Conservation (phyloP, 768 basidiomycete species). For the Hericium rajendrae region DNA sequence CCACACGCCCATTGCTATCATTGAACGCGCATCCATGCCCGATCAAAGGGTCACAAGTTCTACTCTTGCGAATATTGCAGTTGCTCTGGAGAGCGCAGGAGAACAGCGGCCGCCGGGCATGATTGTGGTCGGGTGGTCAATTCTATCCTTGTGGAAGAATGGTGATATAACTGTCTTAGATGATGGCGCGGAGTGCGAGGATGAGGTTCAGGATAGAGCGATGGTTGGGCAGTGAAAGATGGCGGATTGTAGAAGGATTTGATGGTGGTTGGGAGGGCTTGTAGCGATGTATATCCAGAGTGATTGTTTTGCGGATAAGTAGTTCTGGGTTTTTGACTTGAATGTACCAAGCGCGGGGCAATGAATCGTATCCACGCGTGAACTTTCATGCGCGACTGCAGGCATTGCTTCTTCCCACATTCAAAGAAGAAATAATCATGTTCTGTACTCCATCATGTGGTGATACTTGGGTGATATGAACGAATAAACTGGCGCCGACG, state of each 20-base stretch:
- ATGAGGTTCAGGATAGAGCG: conserved; percentile 37
- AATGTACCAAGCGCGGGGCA: neutral
- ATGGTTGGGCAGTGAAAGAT: conserved; percentile 56
- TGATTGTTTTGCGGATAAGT: neutral
- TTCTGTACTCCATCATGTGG: neutral
- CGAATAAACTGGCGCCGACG: neutral
- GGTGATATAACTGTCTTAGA: conserved; percentile 71
- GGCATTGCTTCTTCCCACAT: too few relatives aligned
- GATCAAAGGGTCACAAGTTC: conserved; percentile 82
- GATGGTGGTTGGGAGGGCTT: conserved; percentile 29
- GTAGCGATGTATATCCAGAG: neutral
- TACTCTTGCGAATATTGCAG: conserved; percentile 63
- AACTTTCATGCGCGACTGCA: too few relatives aligned
- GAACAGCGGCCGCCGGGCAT: conserved; percentile 94
- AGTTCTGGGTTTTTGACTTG: neutral
- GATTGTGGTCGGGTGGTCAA: conserved; percentile 92
- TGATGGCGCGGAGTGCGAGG: conserved; percentile 32
- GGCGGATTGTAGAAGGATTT: conserved; percentile 61
- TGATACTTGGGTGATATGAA: neutral
- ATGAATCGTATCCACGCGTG: neutral
- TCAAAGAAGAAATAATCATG: too few relatives aligned
- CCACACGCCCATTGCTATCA: conserved; percentile 78
- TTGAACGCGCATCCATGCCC: conserved; percentile 89
- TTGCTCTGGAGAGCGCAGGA: conserved; percentile 62
- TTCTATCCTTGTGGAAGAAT: conserved; percentile 60